Evolutionary conservation across 225 moss, liverwort and hornwort species (phyloP), one percentile per base, ranked within the genome.

Genomic region (Pleurozium schreberi): DNA sequence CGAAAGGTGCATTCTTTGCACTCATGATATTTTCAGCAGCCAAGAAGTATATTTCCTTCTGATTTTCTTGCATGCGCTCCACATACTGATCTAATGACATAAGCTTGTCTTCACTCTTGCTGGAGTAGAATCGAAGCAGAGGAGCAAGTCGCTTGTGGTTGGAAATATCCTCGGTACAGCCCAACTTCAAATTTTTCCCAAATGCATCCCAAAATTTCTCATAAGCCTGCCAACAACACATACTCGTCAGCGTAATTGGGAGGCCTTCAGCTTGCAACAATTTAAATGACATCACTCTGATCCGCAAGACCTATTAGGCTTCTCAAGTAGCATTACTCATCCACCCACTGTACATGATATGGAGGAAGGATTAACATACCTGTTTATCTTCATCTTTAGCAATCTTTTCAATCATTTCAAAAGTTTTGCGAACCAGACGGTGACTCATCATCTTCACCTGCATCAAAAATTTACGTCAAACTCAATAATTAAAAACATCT

Each of bases 1-100:
- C 91, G 79, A 99, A 99, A 80, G 98, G 98, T 8, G 98, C 98
- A 84, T 94, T 95, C 88, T 96, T 97, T 23, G 98, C 98, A 94
- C 97, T 96, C 90, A 92, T 94, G 33, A 96, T 88, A 63, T 92
- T 96, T 81, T 99, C 98, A 71, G 98, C 93, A 87, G 96, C 96
- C 91, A 99, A 89, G 87, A 96, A 99, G 86, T 96, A 99, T 23
- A 99, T 96, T 38, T 96, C 94, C 64, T 95, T 96, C 89, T 99
- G 98, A 38, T 89, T 89, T 79, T 93, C 89, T 88, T 97, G 95
- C 98, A 99, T 99, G 82, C 95, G 93, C 80, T 87, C 93, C 84
- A 97, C 90, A 83, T 99, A 99, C 53, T 95, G 88, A 87, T 96
- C 97, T 90, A 99, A 90, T 58, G 93, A 96, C 75, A 95, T 93